phyloP scores from a whole-genome alignment of 2,329 filamentous ascomycete genomes.

The Xylaria multiplex region DNA sequence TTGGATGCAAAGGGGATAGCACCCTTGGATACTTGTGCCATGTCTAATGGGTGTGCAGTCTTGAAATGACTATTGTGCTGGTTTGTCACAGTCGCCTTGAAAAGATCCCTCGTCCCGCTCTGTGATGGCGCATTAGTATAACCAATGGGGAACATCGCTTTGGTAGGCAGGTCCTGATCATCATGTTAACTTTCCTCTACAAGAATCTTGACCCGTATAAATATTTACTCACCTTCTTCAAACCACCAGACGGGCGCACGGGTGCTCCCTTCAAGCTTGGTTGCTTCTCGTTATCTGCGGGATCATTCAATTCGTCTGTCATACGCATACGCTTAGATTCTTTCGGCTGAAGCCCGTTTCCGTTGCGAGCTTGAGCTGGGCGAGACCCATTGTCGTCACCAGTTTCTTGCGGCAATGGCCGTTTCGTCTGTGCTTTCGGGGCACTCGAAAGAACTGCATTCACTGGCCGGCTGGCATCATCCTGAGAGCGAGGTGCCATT shows the following conservation, averaged over 20 bases:
- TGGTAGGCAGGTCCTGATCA: constrained; percentile 67
- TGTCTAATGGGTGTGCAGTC: constrained; percentile 77
- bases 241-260: constrained; percentile 78
- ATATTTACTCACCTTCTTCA: constrained; percentile 70
- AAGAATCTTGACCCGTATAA: constrained; percentile 4
- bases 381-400: constrained; percentile 64
- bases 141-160: constrained; percentile 68
- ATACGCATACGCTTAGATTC: constrained; percentile 85
- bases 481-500: constrained; percentile 61
- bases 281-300: constrained; percentile 67
- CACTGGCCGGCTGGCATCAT: constrained; percentile 70
- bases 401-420: constrained; percentile 73
- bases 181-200: constrained; percentile 49
- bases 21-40: constrained; percentile 88
- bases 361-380: constrained; percentile 60
- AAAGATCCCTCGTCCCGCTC: constrained; percentile 65
- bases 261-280: constrained; percentile 82
- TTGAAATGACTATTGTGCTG: constrained; percentile 74
- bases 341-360: constrained; percentile 71
- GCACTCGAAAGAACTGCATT: constrained; percentile 69
- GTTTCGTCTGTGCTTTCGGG: constrained; percentile 78
- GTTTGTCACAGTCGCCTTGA: constrained; percentile 72
- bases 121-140: constrained; percentile 70
- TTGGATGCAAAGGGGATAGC: constrained; percentile 88
- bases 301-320: constrained; percentile 75